Conservation (phyloP, 495 filamentous ascomycete species). For the Trichodelitschia bisporula region DNA sequence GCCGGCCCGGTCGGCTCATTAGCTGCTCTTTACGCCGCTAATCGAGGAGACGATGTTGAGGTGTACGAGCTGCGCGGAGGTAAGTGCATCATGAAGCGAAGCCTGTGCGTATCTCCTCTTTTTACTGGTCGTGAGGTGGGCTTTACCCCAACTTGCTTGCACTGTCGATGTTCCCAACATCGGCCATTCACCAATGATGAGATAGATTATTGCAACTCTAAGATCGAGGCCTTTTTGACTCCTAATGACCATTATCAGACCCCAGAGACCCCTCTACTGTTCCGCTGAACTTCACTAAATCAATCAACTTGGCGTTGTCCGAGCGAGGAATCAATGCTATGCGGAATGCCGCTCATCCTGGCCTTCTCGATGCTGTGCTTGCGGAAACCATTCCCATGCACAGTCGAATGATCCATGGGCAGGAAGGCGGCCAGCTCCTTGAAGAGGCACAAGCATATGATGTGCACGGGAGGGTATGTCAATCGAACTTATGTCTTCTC, state of each 20-base stretch:
- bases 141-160: too few species aligned
- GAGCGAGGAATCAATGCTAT: slow-evolving; percentile 86
- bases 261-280: slow-evolving; percentile 61
- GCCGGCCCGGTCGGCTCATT: slow-evolving; percentile 85
- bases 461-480: slow-evolving; percentile 53
- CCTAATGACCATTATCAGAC: slow-evolving; percentile 26
- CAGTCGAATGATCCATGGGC: slow-evolving; percentile 91
- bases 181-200: too few species aligned
- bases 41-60: slow-evolving; percentile 70
- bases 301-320: slow-evolving; percentile 88
- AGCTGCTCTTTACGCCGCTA: slow-evolving; percentile 67
- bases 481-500: background rate
- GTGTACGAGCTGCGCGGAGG: slow-evolving; percentile 85
- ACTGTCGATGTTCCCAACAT: too few species aligned
- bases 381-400: slow-evolving; percentile 69
- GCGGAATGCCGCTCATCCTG: slow-evolving; percentile 31
- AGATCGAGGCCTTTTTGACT: background rate
- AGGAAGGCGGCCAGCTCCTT: slow-evolving; percentile 35
- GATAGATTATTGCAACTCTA: too few species aligned
- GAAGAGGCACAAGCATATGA: slow-evolving; percentile 76
- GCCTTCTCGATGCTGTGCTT: slow-evolving; percentile 49
- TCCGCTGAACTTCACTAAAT: slow-evolving; percentile 88
- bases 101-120: too few species aligned
- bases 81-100: slow-evolving; percentile 26
- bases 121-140: too few species aligned